These are phyloP conservation scores for Mucor mucedo DNA, from an alignment of 371 early-diverging fungal genomes.

Conservation along the genomic window DNA sequence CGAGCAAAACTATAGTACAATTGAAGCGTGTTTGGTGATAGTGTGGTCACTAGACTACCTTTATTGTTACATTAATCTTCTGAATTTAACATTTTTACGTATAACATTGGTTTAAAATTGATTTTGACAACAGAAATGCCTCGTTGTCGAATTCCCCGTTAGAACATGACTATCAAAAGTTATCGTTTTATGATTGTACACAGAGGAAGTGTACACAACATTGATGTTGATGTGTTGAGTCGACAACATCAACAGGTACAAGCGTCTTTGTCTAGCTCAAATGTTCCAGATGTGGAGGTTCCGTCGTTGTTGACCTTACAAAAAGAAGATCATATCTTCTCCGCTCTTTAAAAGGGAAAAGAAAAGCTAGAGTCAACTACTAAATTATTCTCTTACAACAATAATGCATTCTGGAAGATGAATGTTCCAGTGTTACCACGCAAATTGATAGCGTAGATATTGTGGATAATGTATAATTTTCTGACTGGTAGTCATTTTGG, in stretches of 20 bases:
- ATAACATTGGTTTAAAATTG: slow-evolving; percentile 17
- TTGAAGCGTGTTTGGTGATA: slow-evolving; percentile 4
- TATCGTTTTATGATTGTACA: slow-evolving; percentile 11
- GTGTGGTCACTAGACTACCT: slow-evolving; percentile 17
- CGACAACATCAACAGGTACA: neutral
- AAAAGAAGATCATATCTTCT: too few species aligned
- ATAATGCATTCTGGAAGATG: too few species aligned
- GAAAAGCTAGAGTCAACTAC: too few species aligned
- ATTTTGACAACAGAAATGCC: neutral
- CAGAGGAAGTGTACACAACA: neutral
- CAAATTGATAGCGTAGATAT: too few species aligned
- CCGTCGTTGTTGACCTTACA: too few species aligned
- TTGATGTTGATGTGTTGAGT: slow-evolving; percentile 9
- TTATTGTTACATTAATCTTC: slow-evolving; percentile 15
- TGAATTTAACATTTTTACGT: slow-evolving; percentile 19
- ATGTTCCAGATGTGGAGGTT: too few species aligned
- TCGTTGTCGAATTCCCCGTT: neutral
- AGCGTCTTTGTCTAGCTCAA: too few species aligned
- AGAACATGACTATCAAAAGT: neutral
- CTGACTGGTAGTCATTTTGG: too few species aligned
- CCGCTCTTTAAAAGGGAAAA: too few species aligned
- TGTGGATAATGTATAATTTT: too few species aligned
- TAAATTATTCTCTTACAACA: too few species aligned
- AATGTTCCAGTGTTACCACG: too few species aligned
- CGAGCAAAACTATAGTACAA: slow-evolving; percentile 7